Conservation (phyloP, 768 basidiomycete genomes). For the Lactifluus volemus region DNA sequence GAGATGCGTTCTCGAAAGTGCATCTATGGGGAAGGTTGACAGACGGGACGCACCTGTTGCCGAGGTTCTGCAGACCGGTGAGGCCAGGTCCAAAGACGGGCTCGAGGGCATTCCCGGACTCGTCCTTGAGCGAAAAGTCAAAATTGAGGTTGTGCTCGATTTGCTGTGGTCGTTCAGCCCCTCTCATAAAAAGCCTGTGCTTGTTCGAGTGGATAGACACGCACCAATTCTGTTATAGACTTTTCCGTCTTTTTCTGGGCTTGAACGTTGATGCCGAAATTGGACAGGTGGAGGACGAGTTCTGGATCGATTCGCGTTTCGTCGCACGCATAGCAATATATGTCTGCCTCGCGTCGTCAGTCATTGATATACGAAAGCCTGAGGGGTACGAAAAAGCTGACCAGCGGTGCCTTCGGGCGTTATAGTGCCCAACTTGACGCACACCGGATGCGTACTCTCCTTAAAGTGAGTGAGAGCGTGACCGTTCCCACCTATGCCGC, state of each 20-base stretch:
- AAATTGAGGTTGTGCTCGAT: conserved; percentile 94
- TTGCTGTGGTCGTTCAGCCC: conserved; percentile 43
- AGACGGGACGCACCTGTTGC: conserved; percentile 56
- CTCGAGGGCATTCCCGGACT: conserved; percentile 79
- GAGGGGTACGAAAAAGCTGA: conserved; percentile 28
- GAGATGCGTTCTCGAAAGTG: background rate
- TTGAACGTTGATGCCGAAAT: conserved; percentile 82
- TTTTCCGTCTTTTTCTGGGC: conserved; percentile 88
- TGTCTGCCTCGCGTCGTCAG: conserved; percentile 40
- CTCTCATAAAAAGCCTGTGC: background rate
- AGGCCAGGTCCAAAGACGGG: conserved; percentile 84
- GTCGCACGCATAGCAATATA: conserved; percentile 90
- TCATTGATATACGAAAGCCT: background rate
- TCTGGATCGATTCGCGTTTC: conserved; percentile 76
- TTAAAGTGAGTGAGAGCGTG: conserved; percentile 80
- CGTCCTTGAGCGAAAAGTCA: conserved; percentile 84
- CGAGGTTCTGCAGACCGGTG: conserved; percentile 87
- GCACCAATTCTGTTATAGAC: conserved; percentile 89
- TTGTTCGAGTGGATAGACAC: conserved; percentile 18
- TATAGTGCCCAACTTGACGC: conserved; percentile 93
- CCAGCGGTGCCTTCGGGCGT: conserved; percentile 91
- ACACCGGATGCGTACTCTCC: conserved; percentile 63
- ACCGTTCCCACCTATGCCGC: conserved; percentile 77
- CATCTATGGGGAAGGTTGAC: background rate
- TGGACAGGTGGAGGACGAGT: conserved; percentile 59